Base-by-base conservation (phyloP, 2,329 filamentous ascomycete species). In the Colletotrichum siamense region DNA sequence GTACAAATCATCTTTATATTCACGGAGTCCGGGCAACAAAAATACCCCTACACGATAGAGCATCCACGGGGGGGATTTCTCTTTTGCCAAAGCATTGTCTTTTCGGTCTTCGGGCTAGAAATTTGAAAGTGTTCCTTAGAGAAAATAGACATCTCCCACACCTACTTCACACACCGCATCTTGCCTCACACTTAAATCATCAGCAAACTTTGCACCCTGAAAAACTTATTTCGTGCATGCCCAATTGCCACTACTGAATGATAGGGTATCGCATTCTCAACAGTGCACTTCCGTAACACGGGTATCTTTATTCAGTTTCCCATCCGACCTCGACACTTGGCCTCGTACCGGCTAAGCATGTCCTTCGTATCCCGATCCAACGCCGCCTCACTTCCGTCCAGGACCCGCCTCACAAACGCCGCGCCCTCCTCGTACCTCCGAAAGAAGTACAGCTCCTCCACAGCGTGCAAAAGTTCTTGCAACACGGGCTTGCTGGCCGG, bases 401-500 rank as follows among this genome's bases (percentile, higher is more conserved):
- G 79, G 1, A 87, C 81, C 6, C 79, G 77, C 4, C 79, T 71
- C 8, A 87, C 82, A 61, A 92, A 86, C 13, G 80, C 79, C n/a
- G 85, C 83, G 3, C 86, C 89, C 70, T 89, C 86, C 1, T 81
- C 81, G 73, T 86, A 92, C 39, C 86, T 83, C 8, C 85, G 82
- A 78, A 88, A 88, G 80, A 90, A 92, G 79, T 92, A 92, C 61
- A 92, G 84, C 81, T 92, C 90, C 80, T 92, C 90, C 9, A 90
- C 88, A 1, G 90, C 90, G 79, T 92, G 89, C 24, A 91, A 75
- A 12, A 90, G 79, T n/a, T 88, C 86, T 77, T 91, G 89, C 2
- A 86, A 83, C 39, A 87, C 84, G 57, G 86, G 86, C 79, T 91
- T 92, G 36, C 84, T 83, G 6, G 86, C 80, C 36, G 64, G 76